These are phyloP conservation scores for Myriosclerotinia curreyana DNA, from an alignment of 2,329 filamentous ascomycete genomes.

Conservation along the genomic window DNA sequence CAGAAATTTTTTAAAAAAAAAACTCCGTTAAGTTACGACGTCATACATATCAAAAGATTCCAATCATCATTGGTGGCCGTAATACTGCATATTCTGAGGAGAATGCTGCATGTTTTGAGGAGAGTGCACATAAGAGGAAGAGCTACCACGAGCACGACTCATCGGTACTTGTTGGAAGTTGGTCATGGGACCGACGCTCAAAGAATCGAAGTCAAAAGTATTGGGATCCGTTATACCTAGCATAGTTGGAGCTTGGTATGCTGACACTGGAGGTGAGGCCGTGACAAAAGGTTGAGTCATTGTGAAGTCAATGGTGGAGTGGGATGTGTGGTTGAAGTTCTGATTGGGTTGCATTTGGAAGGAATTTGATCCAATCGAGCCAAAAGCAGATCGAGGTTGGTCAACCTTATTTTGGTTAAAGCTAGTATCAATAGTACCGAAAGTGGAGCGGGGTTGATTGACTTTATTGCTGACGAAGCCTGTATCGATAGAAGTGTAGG, in stretches of 20 bases:
- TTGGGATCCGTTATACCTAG: constrained; percentile 31
- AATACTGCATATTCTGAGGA: constrained; percentile 28
- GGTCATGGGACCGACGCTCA: constrained; percentile 27
- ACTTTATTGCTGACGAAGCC: constrained; percentile 29
- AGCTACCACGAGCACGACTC: constrained; percentile 32
- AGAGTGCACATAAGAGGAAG: constrained; percentile 34
- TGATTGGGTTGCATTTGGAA: constrained; percentile 27
- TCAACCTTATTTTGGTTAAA: constrained; percentile 31
- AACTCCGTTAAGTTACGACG: background rate
- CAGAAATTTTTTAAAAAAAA: background rate
- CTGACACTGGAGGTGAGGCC: constrained; percentile 30
- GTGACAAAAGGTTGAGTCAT: constrained; percentile 33
- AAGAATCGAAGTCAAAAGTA: constrained; percentile 30
- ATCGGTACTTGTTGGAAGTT: constrained; percentile 34
- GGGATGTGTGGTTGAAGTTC: constrained; percentile 27
- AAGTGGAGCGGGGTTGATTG: constrained; percentile 27
- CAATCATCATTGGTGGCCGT: constrained; percentile 27
- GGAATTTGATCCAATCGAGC: constrained; percentile 28
- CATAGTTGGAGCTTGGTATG: constrained; percentile 31
- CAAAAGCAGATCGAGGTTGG: constrained; percentile 26
- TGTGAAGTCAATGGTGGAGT: constrained; percentile 25
- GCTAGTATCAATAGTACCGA: constrained; percentile 26
- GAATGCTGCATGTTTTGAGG: constrained; percentile 28
- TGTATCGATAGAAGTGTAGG: constrained; percentile 28
- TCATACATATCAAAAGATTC: constrained; percentile 17